phyloP scores from a whole-genome alignment of 495 filamentous ascomycete genomes.

The Entonaema liquescens region DNA sequence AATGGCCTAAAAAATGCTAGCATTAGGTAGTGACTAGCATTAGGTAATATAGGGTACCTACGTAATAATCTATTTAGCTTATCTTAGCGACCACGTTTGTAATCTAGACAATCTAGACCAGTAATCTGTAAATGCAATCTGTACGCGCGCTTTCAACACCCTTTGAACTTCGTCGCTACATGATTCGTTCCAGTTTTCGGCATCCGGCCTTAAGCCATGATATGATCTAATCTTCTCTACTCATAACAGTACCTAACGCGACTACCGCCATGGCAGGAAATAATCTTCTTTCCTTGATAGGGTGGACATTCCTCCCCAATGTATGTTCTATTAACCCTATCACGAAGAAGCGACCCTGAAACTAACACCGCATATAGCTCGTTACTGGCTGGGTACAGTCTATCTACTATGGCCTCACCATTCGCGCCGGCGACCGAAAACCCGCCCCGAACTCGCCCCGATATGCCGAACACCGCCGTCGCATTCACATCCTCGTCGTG shows the following conservation, averaged over 20 bases:
- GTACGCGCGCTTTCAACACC: background rate
- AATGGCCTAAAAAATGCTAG: background rate
- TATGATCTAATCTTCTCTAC: slow-evolving; percentile 18
- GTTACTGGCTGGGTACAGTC: slow-evolving; percentile 80
- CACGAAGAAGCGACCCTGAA: background rate
- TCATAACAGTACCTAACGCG: background rate
- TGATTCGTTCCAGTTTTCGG: background rate
- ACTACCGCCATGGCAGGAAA: slow-evolving; percentile 40
- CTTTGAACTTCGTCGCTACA: background rate
- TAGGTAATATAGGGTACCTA: slow-evolving; percentile 13
- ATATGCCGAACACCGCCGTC: slow-evolving; percentile 75
- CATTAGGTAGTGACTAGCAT: background rate
- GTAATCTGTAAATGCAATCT: background rate
- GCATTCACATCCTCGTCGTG: slow-evolving; percentile 84
- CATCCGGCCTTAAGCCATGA: slow-evolving; percentile 33
- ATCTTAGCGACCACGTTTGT: background rate
- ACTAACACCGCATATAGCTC: slow-evolving; percentile 59
- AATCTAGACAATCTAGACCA: background rate
- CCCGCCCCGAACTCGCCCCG: slow-evolving; percentile 76
- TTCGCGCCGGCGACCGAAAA: slow-evolving; percentile 87
- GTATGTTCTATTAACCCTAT: slow-evolving; percentile 54
- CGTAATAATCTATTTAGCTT: slow-evolving; percentile 15
- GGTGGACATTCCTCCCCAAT: slow-evolving; percentile 82
- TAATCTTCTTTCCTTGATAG: slow-evolving; percentile 73
- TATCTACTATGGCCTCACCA: slow-evolving; percentile 87